These are phyloP conservation scores for Auricularia cornea DNA, from an alignment of 768 basidiomycete species.

Conservation along the genomic window DNA sequence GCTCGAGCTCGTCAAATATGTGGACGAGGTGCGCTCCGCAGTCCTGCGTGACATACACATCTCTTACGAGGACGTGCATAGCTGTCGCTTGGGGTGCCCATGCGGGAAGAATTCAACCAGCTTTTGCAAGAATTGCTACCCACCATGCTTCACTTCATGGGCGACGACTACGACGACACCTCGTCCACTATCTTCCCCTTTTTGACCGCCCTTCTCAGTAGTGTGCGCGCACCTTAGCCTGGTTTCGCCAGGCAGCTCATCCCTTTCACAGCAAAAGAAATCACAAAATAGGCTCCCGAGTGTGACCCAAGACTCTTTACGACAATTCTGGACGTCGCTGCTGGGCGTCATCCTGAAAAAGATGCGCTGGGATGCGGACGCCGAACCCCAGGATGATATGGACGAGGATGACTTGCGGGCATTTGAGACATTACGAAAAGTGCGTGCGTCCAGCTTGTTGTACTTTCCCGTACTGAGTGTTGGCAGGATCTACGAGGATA, in stretches of 20 bases:
- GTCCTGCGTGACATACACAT: too few species aligned
- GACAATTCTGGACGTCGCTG: conserved; percentile 69
- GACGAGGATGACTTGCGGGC: conserved; percentile 82
- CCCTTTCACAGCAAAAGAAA: conserved; percentile 31
- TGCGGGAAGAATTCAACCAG: conserved; percentile 46
- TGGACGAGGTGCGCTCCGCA: conserved; percentile 51
- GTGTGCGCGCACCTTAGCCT: conserved; percentile 42
- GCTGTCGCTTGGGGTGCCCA: not conserved
- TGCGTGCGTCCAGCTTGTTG: too few species aligned
- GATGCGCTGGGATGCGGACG: conserved; percentile 83
- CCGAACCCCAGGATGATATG: conserved; percentile 62
- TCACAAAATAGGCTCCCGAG: conserved; percentile 51
- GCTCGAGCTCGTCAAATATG: conserved; percentile 70
- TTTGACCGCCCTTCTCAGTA: conserved; percentile 61
- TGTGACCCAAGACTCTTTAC: conserved; percentile 51
- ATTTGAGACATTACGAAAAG: conserved; percentile 83
- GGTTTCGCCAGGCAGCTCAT: not conserved
- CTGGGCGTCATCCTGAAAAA: conserved; percentile 75
- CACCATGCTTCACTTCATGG: conserved; percentile 79
- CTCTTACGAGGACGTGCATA: not conserved
- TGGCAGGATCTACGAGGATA: conserved; percentile 79
- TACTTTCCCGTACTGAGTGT: too few species aligned
- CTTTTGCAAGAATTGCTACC: conserved; percentile 66
- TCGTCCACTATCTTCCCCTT: conserved; percentile 78
- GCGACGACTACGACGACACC: conserved; percentile 85